Conservation (phyloP, 108 stramenopile species). For the Stephanodiscus minutulus region DNA sequence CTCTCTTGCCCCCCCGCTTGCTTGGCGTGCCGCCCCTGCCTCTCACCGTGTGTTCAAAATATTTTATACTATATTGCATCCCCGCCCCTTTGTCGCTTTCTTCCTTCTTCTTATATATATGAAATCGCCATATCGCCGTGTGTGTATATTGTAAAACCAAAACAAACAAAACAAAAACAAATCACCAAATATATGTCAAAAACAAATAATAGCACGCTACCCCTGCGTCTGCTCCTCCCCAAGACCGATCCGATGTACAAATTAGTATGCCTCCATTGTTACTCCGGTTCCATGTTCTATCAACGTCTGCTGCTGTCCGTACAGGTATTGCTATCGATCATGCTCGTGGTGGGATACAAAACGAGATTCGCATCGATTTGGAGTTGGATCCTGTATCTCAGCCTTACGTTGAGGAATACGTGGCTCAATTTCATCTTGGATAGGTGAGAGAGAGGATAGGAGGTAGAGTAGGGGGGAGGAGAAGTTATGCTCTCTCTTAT, state of each 20-base stretch:
- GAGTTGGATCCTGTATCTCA: constrained; percentile 78
- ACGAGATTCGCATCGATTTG: constrained; percentile 64
- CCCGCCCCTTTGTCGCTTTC: too few species aligned
- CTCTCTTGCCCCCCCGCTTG: too few species aligned
- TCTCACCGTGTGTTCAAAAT: too few species aligned
- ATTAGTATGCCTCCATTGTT: constrained; percentile 71
- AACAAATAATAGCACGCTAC: constrained; percentile 56
- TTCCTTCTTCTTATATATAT: too few species aligned
- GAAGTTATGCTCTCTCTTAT: not conserved
- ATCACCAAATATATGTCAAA: too few species aligned
- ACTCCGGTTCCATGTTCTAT: constrained; percentile 64
- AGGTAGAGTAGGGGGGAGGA: not conserved
- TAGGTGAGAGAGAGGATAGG: constrained; percentile 32
- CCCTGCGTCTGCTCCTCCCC: constrained; percentile 61
- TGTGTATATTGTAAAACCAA: too few species aligned
- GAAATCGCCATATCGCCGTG: too few species aligned
- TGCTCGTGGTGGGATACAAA: constrained; percentile 65
- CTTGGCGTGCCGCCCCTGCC: too few species aligned
- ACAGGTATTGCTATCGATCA: constrained; percentile 59
- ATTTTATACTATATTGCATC: too few species aligned
- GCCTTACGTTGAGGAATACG: constrained; percentile 78
- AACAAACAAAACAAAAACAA: not conserved
- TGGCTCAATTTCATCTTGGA: constrained; percentile 90
- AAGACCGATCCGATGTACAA: constrained; percentile 75
- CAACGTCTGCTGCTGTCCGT: constrained; percentile 61